These are phyloP conservation scores for Botrytis byssoidea DNA, from an alignment of 2,329 filamentous ascomycete genomes.

Conservation along the genomic window DNA sequence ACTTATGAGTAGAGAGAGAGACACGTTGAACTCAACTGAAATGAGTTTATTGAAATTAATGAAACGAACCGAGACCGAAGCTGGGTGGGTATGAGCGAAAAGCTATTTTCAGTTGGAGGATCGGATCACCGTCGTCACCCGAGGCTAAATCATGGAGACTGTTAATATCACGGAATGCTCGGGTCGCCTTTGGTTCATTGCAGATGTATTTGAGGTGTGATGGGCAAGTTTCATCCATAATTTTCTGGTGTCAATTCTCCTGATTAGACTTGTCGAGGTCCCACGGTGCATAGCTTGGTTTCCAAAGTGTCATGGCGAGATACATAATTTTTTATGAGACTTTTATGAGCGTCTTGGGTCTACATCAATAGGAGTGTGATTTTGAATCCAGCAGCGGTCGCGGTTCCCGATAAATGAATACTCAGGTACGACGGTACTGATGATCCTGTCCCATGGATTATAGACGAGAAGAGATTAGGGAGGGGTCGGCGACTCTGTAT, in stretches of 20 bases:
- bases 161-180: not conserved
- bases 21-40: not conserved
- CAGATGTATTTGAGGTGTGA: slow-evolving; percentile 1
- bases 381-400: not conserved
- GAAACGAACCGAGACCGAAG: not conserved
- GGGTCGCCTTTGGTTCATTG: slow-evolving; percentile 11
- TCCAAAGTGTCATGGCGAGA: not conserved
- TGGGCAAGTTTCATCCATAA: not conserved
- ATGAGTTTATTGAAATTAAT: not conserved
- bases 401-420: not conserved
- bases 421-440: not conserved
- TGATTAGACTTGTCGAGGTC: not conserved
- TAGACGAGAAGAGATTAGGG: not conserved
- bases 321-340: not conserved
- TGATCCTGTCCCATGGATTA: not conserved
- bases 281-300: not conserved
- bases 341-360: not conserved
- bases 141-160: not conserved
- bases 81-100: not conserved
- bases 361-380: not conserved
- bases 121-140: not conserved
- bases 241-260: not conserved
- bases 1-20: not conserved
- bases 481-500: not conserved
- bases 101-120: not conserved